Percentiles rank a stretch among this genome's conserved stretches.
Evolutionary conservation across 805 yeast species (phyloP).

Genomic region (Priceomyces castillae): DNA sequence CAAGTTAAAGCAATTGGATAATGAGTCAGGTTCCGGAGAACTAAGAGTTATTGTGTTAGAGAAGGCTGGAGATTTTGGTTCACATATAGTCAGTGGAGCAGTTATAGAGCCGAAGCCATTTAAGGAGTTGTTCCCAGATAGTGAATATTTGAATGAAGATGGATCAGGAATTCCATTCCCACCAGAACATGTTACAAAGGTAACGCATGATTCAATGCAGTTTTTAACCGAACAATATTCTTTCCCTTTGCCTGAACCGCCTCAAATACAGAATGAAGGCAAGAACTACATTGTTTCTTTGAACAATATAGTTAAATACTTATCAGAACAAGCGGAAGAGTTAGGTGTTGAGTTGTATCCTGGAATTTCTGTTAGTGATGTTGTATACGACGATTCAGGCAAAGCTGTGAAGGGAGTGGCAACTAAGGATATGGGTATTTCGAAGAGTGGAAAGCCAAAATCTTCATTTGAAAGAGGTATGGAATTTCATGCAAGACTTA

Average conservation of each 20-base stretch:
- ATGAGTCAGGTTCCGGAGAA: constrained; percentile 58
- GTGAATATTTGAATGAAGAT: constrained; percentile 49
- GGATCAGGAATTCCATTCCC: constrained; percentile 75
- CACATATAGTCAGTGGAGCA: constrained; percentile 91
- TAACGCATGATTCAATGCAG: constrained; percentile 70
- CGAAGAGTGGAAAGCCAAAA: constrained; percentile 71
- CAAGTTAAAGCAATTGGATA: constrained; percentile 78
- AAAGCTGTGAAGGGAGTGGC: constrained; percentile 80
- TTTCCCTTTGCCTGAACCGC: constrained; percentile 86
- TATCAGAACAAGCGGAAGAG: constrained; percentile 87
- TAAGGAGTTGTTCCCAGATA: constrained; percentile 75
- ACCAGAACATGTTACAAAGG: constrained; percentile 68
- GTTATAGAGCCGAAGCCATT: constrained; percentile 89
- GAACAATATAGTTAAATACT: constrained; percentile 73
- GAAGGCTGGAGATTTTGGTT: constrained; percentile 90
- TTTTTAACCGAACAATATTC: constrained; percentile 59
- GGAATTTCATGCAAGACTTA: constrained; percentile 90
- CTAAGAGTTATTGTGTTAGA: constrained; percentile 86
- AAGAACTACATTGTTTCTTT: constrained; percentile 84
- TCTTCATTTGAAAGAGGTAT: constrained; percentile 90
- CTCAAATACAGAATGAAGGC: constrained; percentile 78
- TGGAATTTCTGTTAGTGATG: constrained; percentile 79
- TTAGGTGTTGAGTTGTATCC: constrained; percentile 93
- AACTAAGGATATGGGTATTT: constrained; percentile 88
- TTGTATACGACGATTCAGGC: constrained; percentile 56